Evolutionary conservation across 2,329 filamentous ascomycete genomes (phyloP), one percentile per base, ranked within the genome.

Genomic region (Ascochyta viciae-villosae): DNA sequence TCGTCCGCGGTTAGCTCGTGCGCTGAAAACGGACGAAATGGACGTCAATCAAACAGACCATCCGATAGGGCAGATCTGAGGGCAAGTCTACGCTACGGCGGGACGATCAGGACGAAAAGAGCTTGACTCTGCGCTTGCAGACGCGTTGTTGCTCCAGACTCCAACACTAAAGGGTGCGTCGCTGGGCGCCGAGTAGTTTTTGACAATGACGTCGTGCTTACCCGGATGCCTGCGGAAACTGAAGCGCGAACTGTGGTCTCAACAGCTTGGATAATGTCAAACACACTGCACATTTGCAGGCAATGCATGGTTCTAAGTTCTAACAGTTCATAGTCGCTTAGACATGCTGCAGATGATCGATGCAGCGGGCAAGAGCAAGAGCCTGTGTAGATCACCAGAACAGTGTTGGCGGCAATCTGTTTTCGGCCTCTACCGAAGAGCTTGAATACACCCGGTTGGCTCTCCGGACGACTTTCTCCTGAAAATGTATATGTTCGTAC

Each of bases 1-100:
- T 45, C 34, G 52, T 29, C 55, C 61, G 55, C 13, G 22, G 15
- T 56, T 61, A 60, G 56, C 46, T 56, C 42, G 37, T 13, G 16
- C 43, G 41, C 61, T 55, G 50, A 50, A 54, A 55, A 40, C 58
- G 58, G 61, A 61, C 61, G 58, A 62, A 51, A 33, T 42, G 39
- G n/a, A 27, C 48, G 16, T 40, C 31, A 39, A 29, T 46, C 26
- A 31, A 33, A 47, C 2, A 37, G 42, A 35, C 37, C 42, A 40
- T 37, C 38, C 34, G 50, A 60, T 57, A 60, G 57, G 51, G 41
- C 50, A 53, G 48, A 45, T 27, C 12, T 44, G 26, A 41, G 22
- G 6, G 12, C 31, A 42, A 27, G 10, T 33, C 33, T 15, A 39
- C 47, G 51, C 51, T 56, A 55, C 29, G 54, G 40, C 39, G 39